Base-by-base conservation (phyloP, 257 asterid genomes). In the Solanum ossicruentum region DNA sequence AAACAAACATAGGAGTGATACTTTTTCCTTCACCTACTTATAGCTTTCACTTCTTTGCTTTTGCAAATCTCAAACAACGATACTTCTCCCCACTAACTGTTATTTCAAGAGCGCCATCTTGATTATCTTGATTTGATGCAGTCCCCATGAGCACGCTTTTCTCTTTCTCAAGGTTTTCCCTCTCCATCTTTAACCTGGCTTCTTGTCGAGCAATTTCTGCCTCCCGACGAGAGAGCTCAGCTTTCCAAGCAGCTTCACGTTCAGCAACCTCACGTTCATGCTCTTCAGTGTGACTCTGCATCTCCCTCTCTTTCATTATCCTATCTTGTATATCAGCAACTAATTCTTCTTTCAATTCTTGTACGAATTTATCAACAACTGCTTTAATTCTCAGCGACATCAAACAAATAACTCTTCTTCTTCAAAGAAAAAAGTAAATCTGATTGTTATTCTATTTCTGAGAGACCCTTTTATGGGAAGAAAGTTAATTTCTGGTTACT, bases 91-190 rank as follows among this genome's bases (percentile, higher is more conserved):
- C 99, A 81, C 99, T 93, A 23, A 95, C 99, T 5, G 99, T 93
- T 66, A 96, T 96, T 87, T 96, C 99, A 32, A 96, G 99, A 85
- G 99, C 99, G 13, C 99, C 99, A 73, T 96, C 99, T 93, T 93
- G 99, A 71, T 96, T 96, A 28, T 96, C 98, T 89, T 96, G 99
- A 91, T 92, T 93, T n/a, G 98, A 94, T 28, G 99, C 99, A 45
- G 99, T 96, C 83, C 98, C 99, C 99, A 95, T 96, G 67, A 96
- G 91, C 84, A 96, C 98, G 7, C 99, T 93, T 75, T 96, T 96
- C 90, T 96, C 99, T 86, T 96, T 96, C 92, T 96, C 99, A 20
- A 96, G 99, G 85, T 91, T 96, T 80, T 96, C 98, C 86, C 98
- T 92, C 87, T 96, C 99, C 88, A 92, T 89, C 94, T 96, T 96